phyloP scores from a whole-genome alignment of 257 asterid genomes.

The Solanum habrochaites region DNA sequence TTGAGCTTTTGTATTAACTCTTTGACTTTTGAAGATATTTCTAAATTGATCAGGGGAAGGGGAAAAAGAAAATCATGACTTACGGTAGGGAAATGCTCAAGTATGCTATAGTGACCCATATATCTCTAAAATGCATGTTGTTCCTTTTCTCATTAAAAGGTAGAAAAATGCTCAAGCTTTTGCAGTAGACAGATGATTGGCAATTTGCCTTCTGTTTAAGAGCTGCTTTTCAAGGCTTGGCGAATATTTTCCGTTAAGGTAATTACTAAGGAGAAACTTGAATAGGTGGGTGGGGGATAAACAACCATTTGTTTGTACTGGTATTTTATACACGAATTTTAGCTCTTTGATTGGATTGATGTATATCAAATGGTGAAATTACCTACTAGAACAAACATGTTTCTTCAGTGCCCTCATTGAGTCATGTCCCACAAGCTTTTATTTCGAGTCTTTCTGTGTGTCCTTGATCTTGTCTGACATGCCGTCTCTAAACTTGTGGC shows the following conservation, averaged over 20 bases:
- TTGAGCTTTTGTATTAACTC: not conserved
- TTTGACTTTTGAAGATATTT: not conserved
- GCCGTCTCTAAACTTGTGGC: not conserved
- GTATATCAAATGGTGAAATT: not conserved
- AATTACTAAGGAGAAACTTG: not conserved
- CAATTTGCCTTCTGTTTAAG: not conserved
- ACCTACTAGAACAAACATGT: not conserved
- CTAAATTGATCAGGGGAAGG: not conserved
- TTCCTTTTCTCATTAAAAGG: not conserved
- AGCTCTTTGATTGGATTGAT: not conserved
- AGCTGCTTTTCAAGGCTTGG: not conserved
- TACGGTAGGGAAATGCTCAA: not conserved
- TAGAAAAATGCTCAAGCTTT: not conserved
- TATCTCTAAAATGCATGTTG: not conserved
- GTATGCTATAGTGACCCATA: not conserved
- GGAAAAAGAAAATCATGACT: not conserved
- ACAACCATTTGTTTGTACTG: not conserved
- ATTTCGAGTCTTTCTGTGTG: not conserved
- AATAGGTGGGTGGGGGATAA: not conserved
- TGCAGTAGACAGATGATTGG: not conserved
- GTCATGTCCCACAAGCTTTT: not conserved
- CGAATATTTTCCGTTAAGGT: not conserved
- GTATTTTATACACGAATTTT: not conserved
- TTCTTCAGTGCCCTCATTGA: not conserved
- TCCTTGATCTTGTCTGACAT: not conserved